Evolutionary conservation across 2,329 filamentous ascomycete species (phyloP).

Genomic region (Drechslerella dactyloides): DNA sequence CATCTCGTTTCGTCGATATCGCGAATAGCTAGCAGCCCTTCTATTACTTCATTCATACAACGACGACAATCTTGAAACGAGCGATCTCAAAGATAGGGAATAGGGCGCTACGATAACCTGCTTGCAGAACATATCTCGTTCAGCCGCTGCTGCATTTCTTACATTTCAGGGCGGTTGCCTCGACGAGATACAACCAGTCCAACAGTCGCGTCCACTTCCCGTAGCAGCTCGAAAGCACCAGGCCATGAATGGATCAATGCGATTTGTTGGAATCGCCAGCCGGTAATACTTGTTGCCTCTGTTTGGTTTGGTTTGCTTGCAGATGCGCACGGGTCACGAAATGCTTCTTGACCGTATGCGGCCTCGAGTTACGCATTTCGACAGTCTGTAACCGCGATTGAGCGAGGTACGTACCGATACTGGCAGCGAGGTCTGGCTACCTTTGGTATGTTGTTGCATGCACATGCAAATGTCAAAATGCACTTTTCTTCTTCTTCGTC

Average conservation of each 20-base stretch:
- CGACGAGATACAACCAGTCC: conserved; percentile 25
- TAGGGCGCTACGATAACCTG: conserved; percentile 25
- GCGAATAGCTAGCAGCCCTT: not conserved
- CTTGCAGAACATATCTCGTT: conserved; percentile 23
- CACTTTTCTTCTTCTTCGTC: conserved; percentile 15
- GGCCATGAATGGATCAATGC: not conserved
- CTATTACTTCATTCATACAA: conserved; percentile 22
- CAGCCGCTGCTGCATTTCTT: conserved; percentile 32
- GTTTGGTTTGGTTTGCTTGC: conserved; percentile 28
- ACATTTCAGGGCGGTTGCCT: conserved; percentile 16
- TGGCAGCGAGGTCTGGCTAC: conserved; percentile 15
- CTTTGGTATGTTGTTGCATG: conserved; percentile 17
- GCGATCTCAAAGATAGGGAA: conserved; percentile 34
- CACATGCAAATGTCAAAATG: conserved; percentile 50
- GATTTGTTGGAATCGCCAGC: conserved; percentile 8
- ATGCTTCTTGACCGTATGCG: conserved; percentile 51
- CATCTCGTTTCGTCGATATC: not conserved
- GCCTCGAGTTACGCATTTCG: conserved; percentile 51
- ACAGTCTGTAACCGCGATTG: conserved; percentile 48
- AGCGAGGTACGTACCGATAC: conserved; percentile 49
- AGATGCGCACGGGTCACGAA: conserved; percentile 50
- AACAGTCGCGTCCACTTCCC: conserved; percentile 37
- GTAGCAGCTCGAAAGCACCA: conserved; percentile 15
- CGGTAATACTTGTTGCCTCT: conserved; percentile 12
- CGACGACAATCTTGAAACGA: conserved; percentile 37